These are phyloP conservation scores for Aspergillus thermomutatus DNA, from an alignment of 2,329 filamentous ascomycete genomes.

Conservation along the genomic window DNA sequence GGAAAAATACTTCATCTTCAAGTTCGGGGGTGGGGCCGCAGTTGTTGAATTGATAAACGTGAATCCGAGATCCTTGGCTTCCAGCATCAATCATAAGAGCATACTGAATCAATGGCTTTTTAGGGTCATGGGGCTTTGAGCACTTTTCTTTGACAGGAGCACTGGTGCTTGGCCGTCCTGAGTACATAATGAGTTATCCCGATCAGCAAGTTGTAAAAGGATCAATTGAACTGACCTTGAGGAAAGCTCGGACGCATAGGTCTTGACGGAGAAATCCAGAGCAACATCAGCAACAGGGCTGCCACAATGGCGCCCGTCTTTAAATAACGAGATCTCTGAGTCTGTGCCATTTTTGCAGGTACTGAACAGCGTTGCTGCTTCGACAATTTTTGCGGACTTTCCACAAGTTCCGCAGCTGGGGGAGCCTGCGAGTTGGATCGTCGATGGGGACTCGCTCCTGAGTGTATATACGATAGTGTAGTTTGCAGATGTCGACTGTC, in stretches of 20 bases:
- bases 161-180: slow-evolving; percentile 14
- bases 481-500: slow-evolving; percentile 48
- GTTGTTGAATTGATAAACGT: slow-evolving; percentile 99
- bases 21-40: slow-evolving; percentile 93
- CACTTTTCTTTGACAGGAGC: slow-evolving; percentile 68
- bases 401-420: slow-evolving; percentile 39
- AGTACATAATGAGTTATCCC: background rate
- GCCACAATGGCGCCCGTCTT: slow-evolving; percentile 61
- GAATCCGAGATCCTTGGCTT: slow-evolving; percentile 95
- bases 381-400: slow-evolving; percentile 45
- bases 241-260: slow-evolving; percentile 21
- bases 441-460: slow-evolving; percentile 44
- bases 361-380: slow-evolving; percentile 34
- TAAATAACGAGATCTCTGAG: slow-evolving; percentile 57
- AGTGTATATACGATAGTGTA: slow-evolving; percentile 54
- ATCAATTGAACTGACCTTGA: slow-evolving; percentile 19
- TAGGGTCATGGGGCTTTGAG: slow-evolving; percentile 75
- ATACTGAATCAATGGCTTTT: slow-evolving; percentile 94
- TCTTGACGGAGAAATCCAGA: slow-evolving; percentile 49
- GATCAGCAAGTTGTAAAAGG: background rate
- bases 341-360: slow-evolving; percentile 57
- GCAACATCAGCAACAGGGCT: slow-evolving; percentile 56
- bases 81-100: slow-evolving; percentile 98
- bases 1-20: slow-evolving; percentile 87
- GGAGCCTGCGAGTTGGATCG: slow-evolving; percentile 53